phyloP scores from a whole-genome alignment of 352 stramenopile genomes.

The Blastocystis sp. region DNA sequence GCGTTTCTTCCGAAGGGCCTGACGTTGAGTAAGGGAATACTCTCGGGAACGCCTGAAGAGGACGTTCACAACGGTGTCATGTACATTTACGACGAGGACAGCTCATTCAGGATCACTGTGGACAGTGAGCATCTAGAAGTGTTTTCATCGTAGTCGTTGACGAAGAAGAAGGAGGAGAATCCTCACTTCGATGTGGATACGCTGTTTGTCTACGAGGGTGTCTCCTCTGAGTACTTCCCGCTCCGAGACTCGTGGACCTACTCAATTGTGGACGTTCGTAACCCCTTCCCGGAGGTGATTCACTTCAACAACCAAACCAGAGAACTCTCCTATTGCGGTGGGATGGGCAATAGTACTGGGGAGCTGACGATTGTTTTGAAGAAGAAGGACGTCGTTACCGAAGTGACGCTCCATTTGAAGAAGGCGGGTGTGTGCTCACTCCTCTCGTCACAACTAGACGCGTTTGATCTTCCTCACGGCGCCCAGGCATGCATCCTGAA shows the following conservation, averaged over 20 bases:
- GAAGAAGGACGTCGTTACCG: background rate
- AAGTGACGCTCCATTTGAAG: background rate
- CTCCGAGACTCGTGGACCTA: background rate
- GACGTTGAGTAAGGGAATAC: background rate
- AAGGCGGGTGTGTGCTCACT: no score
- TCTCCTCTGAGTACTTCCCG: background rate
- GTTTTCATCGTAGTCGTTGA: background rate
- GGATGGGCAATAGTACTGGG: background rate
- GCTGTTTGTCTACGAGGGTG: background rate
- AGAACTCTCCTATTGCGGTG: background rate
- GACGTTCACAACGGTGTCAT: background rate
- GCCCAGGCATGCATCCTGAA: slow-evolving; percentile 9
- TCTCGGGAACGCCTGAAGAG: background rate
- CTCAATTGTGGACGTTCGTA: background rate
- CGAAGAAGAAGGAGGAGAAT: background rate
- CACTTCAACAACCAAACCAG: slow-evolving; percentile 7
- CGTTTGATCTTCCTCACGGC: background rate
- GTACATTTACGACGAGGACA: background rate
- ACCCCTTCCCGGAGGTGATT: background rate
- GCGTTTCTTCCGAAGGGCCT: slow-evolving; percentile 1
- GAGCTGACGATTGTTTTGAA: background rate
- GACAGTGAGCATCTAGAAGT: background rate
- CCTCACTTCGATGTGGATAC: background rate
- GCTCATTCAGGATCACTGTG: background rate
- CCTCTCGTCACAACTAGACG: no score